Conservation (phyloP, 1,284 basidiomycete species). For the Albatrellus sp. region DNA sequence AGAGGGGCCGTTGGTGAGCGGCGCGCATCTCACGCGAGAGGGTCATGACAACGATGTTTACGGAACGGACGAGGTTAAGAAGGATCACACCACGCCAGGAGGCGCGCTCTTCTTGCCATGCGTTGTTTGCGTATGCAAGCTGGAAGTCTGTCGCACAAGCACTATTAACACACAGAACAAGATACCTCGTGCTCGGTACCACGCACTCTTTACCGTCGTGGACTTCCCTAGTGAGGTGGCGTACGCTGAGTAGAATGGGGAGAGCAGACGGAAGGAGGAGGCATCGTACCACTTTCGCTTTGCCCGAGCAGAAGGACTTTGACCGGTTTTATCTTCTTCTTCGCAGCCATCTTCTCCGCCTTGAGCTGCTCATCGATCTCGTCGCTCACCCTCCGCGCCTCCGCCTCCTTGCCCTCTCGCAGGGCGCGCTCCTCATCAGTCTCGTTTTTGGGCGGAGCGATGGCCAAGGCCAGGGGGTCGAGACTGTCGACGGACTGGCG, state of each 20-base stretch:
- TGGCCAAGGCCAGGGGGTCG: conserved; percentile 42
- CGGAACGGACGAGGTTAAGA: conserved; percentile 61
- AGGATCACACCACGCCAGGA: conserved; percentile 68
- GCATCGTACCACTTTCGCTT: conserved; percentile 52
- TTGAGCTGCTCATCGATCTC: conserved; percentile 52
- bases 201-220: conserved; percentile 37
- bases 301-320: conserved; percentile 56
- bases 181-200: neutral
- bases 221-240: conserved; percentile 29
- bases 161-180: neutral
- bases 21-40: conserved; percentile 4
- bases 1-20: neutral
- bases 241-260: neutral
- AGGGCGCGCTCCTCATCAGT: conserved; percentile 25
- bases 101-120: conserved; percentile 55
- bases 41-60: conserved; percentile 44
- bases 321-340: conserved; percentile 37
- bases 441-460: conserved; percentile 39
- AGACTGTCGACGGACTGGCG: conserved; percentile 18
- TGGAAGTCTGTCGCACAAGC: conserved; percentile 31
- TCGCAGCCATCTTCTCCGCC: conserved; percentile 32
- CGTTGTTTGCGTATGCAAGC: conserved; percentile 47
- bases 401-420: conserved; percentile 36
- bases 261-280: neutral
- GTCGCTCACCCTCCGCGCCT: conserved; percentile 44